Conservation (phyloP, 345 rosid species). For the Lepidium aucheri region DNA sequence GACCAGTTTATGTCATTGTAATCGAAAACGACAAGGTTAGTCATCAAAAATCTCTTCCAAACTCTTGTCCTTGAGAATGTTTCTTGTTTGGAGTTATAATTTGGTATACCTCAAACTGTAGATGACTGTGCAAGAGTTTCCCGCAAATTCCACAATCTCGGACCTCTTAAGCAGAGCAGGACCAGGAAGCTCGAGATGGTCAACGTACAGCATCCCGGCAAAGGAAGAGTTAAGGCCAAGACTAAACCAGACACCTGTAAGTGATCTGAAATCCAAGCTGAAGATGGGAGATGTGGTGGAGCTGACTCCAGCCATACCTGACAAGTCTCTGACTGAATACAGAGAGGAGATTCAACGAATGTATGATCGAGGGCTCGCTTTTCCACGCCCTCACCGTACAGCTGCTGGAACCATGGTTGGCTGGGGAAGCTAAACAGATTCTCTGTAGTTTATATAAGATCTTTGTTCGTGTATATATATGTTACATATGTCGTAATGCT, state of each 20-base stretch:
- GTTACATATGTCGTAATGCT: conserved; percentile 3
- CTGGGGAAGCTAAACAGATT: conserved; percentile 26
- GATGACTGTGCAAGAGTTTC: conserved; percentile 96
- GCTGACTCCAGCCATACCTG: conserved; percentile 75
- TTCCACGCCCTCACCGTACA: conserved; percentile 24
- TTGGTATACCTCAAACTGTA: conserved; percentile 22
- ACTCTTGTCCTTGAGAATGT: neutral
- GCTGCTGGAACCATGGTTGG: conserved; percentile 22
- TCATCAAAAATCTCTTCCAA: neutral
- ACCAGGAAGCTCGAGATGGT: conserved; percentile 58
- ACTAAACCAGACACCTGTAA: conserved; percentile 63
- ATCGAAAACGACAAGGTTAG: conserved; percentile 86
- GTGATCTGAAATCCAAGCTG: conserved; percentile 60
- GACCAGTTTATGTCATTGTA: conserved; percentile 72
- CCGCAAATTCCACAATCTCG: conserved; percentile 58
- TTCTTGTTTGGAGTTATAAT: neutral
- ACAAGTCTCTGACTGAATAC: conserved; percentile 72
- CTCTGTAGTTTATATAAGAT: neutral
- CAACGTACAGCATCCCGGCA: conserved; percentile 51
- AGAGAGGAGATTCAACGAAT: conserved; percentile 91
- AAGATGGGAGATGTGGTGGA: conserved; percentile 97
- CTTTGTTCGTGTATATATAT: conserved; percentile 9
- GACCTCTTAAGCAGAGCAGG: conserved; percentile 69
- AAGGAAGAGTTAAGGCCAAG: conserved; percentile 88
- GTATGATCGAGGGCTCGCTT: conserved; percentile 55